Evolutionary conservation across 306 rosid species (phyloP).

Genomic region (Sophora flavescens): DNA sequence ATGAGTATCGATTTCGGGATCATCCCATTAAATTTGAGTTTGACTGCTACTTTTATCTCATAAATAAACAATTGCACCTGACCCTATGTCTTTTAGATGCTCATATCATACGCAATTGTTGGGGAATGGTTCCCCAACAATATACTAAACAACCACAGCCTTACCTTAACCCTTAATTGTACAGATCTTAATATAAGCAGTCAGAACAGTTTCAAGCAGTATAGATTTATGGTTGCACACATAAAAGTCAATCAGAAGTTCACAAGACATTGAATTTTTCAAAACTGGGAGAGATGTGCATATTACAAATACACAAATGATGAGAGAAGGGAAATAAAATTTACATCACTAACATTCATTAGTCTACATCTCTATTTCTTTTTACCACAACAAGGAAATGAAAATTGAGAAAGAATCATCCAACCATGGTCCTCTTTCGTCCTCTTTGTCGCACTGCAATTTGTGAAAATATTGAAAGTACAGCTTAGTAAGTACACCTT

Average conservation of each 20-base stretch:
- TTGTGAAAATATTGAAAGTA: conserved; percentile 34
- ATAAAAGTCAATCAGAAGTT: conserved; percentile 1
- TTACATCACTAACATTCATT: conserved; percentile 25
- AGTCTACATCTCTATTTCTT: not conserved
- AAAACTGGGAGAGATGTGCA: conserved; percentile 13
- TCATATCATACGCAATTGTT: no score
- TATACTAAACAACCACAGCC: conserved; percentile 2
- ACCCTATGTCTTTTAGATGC: no score
- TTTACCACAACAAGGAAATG: conserved; percentile 19
- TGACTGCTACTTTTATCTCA: no score
- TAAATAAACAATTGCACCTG: no score
- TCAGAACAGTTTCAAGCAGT: not conserved
- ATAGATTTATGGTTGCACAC: conserved; percentile 16
- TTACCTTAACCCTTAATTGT: not conserved
- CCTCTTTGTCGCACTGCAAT: conserved; percentile 87
- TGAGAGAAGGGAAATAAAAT: conserved; percentile 25
- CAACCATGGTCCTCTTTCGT: conserved; percentile 94
- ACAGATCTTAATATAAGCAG: not conserved
- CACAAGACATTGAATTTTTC: conserved; percentile 10
- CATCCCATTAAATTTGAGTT: no score
- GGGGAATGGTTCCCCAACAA: not conserved
- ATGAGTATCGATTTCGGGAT: no score
- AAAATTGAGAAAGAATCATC: conserved; percentile 53
- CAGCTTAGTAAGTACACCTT: not conserved
- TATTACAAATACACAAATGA: conserved; percentile 21